phyloP scores from a whole-genome alignment of 495 filamentous ascomycete genomes.

The Lasiosphaeria ovina region DNA sequence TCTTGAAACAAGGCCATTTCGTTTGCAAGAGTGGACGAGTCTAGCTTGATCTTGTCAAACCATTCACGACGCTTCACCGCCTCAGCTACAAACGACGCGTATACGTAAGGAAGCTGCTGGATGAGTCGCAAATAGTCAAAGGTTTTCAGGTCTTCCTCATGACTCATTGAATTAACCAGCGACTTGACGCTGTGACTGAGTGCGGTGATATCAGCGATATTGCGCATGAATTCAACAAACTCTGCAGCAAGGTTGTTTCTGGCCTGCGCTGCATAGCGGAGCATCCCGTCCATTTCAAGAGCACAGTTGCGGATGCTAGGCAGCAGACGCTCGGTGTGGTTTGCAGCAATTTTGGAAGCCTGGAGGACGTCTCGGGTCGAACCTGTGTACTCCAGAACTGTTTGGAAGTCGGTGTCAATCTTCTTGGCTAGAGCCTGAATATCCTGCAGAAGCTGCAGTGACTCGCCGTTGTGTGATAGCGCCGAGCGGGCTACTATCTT shows the following conservation, averaged over 20 bases:
- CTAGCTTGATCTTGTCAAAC: constrained; percentile 80
- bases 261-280: constrained; percentile 62
- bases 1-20: constrained; percentile 88
- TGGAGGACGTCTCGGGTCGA: constrained; percentile 71
- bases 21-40: constrained; percentile 81
- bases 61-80: constrained; percentile 84
- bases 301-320: constrained; percentile 71
- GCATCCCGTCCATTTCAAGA: constrained; percentile 70
- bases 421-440: constrained; percentile 83
- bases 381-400: constrained; percentile 65
- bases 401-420: constrained; percentile 82
- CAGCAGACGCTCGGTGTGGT: constrained; percentile 83
- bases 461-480: constrained; percentile 39
- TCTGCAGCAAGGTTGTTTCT: constrained; percentile 57
- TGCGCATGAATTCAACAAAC: constrained; percentile 70
- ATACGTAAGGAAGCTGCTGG: constrained; percentile 77
- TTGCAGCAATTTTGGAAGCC: constrained; percentile 80
- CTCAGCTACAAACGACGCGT: constrained; percentile 85
- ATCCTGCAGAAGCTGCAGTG: constrained; percentile 66
- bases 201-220: constrained; percentile 74
- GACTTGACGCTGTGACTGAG: constrained; percentile 65
- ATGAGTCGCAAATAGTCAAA: constrained; percentile 76
- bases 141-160: constrained; percentile 64
- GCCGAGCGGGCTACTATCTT: constrained; percentile 45
- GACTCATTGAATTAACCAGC: constrained; percentile 67